Evolutionary conservation across 2,329 filamentous ascomycete genomes (phyloP), one percentile per base, ranked within the genome.

Genomic region (Trichoderma asperellum): DNA sequence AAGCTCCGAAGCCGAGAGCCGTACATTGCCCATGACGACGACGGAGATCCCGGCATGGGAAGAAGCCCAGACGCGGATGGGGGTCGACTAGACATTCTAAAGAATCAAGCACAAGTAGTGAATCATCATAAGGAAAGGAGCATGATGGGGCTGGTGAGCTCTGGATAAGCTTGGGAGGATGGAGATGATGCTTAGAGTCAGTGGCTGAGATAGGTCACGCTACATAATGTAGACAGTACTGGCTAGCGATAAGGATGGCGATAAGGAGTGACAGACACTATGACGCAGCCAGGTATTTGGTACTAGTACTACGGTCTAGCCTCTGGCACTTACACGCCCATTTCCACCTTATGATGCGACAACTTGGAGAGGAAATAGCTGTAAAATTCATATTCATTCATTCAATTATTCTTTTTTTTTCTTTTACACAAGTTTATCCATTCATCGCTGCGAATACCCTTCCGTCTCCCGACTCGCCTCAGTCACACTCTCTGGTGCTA

Each of bases 11-110:
- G 76, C 43, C 92, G 88, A 32, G 90, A 88, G 70, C 85, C 84
- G 79, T 92, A 95, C 68, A 88, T 79, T n/a, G 88, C 86, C 91
- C 92, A 94, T 59, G 92, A 92, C 4, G 92, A 86, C 0, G 84
- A 82, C 2, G 86, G 84, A 34, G 85, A 80, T 16, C 87, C 87
- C 10, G 88, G 69, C 76, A 90, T 81, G 43, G 87, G 88, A 32
- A 89, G 79, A 14, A 87, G 78, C 62, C 80, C 80, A 5, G 81
- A 83, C 5, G 81, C 77, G 4, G 83, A 82, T 2, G 81, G 78
- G 24, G 82, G 80, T 32, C 74, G 75, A 68, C 78, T 77, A 72
- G 82, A 81, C 76, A 81, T 70, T n/a, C 5, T 32, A 27, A 53
- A 5, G 4, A 21, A 8, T 21, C 18, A 18, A 10, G 10, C 32